Evolutionary conservation across 805 yeast species (phyloP).

Genomic region (Candida caryicola): DNA sequence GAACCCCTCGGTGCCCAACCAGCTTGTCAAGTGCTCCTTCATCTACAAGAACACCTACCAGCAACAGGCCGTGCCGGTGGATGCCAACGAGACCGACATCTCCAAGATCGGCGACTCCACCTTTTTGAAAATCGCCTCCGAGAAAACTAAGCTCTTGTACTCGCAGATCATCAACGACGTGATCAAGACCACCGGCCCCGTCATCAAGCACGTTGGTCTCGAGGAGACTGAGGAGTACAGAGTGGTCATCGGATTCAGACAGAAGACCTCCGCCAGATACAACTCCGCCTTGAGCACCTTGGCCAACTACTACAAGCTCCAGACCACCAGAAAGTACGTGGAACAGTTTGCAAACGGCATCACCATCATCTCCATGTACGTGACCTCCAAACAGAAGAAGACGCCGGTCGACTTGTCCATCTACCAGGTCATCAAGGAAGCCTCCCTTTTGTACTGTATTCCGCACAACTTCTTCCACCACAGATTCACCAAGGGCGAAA

Average conservation of each 20-base stretch:
- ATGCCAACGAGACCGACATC: conserved; percentile 48
- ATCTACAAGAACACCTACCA: conserved; percentile 64
- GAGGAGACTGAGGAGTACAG: conserved; percentile 82
- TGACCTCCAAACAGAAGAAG: conserved; percentile 56
- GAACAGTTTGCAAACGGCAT: conserved; percentile 91
- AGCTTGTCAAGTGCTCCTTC: conserved; percentile 69
- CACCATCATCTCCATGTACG: conserved; percentile 82
- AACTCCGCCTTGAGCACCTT: conserved; percentile 83
- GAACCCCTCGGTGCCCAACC: conserved; percentile 36
- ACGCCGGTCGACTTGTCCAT: conserved; percentile 69
- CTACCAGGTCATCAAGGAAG: conserved; percentile 89
- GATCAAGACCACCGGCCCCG: conserved; percentile 82
- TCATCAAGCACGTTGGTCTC: conserved; percentile 79
- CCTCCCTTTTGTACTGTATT: conserved; percentile 84
- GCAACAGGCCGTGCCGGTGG: conserved; percentile 8
- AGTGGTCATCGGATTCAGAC: conserved; percentile 83
- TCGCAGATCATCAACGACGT: conserved; percentile 68
- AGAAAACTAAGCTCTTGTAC: conserved; percentile 76
- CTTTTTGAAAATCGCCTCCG: conserved; percentile 73
- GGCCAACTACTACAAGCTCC: conserved; percentile 83
- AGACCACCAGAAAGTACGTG: conserved; percentile 84
- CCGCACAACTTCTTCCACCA: conserved; percentile 82
- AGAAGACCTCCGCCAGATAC: conserved; percentile 79
- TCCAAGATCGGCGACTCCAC: conserved; percentile 72
- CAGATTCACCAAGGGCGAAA: conserved; percentile 66